Evolutionary conservation across 345 rosid genomes (phyloP).

Genomic region (Populus ilicifolia): DNA sequence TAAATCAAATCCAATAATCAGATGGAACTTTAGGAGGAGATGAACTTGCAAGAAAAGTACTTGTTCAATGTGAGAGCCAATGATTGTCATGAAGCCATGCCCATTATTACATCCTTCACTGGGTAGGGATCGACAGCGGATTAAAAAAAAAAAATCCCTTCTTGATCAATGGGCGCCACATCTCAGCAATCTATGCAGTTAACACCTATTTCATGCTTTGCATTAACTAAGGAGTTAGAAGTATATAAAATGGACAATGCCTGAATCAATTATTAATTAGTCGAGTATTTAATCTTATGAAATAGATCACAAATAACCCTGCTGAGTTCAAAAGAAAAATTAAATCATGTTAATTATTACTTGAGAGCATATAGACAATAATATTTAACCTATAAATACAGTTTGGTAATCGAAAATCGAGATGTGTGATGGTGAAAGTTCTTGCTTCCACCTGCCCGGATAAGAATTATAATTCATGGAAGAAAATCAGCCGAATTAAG

Average conservation of each 20-base stretch:
- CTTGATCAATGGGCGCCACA: neutral
- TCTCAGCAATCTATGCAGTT: neutral
- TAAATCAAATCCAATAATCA: neutral
- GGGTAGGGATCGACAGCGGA: neutral
- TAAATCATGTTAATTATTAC: no score
- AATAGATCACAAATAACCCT: no score
- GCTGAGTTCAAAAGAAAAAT: no score
- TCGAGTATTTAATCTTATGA: neutral
- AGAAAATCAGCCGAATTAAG: no score
- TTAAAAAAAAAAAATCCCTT: neutral
- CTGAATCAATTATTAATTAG: neutral
- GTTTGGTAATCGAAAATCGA: neutral
- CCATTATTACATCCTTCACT: slow-evolving; percentile 20
- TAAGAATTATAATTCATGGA: no score
- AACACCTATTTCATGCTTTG: neutral
- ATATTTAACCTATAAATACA: neutral
- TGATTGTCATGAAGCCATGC: slow-evolving; percentile 28
- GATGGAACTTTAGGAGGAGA: neutral
- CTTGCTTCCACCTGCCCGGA: neutral
- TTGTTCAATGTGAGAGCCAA: slow-evolving; percentile 20
- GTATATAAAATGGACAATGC: neutral
- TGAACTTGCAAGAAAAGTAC: slow-evolving; percentile 6
- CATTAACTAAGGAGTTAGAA: neutral
- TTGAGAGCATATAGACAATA: neutral
- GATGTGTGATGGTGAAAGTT: neutral